A percentile compares a stretch with the other conserved stretches of the same genome.
phyloP scores from a whole-genome alignment of 805 yeast species.

The Wickerhamiella qilinensis region DNA sequence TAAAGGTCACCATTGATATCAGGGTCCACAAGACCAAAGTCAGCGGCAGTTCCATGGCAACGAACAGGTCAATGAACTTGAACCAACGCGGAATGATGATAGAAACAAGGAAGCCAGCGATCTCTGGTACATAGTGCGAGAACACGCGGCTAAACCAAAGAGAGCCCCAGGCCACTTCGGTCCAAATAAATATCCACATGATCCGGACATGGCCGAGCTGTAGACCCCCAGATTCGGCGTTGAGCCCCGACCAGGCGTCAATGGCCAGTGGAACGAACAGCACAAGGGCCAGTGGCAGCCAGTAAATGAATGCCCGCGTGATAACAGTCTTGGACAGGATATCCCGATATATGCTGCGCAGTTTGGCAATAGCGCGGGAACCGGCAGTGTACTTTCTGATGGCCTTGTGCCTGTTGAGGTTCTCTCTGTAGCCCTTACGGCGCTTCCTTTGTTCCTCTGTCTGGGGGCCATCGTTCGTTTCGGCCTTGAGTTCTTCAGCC shows the following conservation, averaged over 20 bases:
- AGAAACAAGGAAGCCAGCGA: slow-evolving; percentile 17
- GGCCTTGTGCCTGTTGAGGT: slow-evolving; percentile 11
- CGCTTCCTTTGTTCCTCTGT: neutral
- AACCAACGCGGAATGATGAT: slow-evolving; percentile 20
- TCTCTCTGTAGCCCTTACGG: slow-evolving; percentile 11
- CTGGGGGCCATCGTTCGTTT: neutral
- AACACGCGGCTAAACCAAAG: slow-evolving; percentile 20
- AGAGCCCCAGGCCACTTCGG: slow-evolving; percentile 26
- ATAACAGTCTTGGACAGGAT: slow-evolving; percentile 14
- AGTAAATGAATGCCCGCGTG: slow-evolving; percentile 21
- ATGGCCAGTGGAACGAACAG: slow-evolving; percentile 24
- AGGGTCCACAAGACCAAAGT: slow-evolving; percentile 23
- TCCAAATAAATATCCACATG: slow-evolving; percentile 27
- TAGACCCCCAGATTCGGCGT: slow-evolving; percentile 8
- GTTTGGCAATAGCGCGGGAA: slow-evolving; percentile 7
- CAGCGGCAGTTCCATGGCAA: slow-evolving; percentile 22
- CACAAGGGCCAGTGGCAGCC: slow-evolving; percentile 24
- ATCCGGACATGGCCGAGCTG: slow-evolving; percentile 21
- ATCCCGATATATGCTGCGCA: slow-evolving; percentile 10
- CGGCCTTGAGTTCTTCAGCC: slow-evolving; percentile 7
- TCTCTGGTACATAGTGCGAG: slow-evolving; percentile 22
- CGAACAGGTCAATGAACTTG: slow-evolving; percentile 18
- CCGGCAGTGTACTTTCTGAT: slow-evolving; percentile 8
- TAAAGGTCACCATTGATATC: slow-evolving; percentile 22
- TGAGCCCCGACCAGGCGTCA: slow-evolving; percentile 22